Base-by-base conservation (phyloP, 257 asterid species). In the Ophiorrhiza pumila region DNA sequence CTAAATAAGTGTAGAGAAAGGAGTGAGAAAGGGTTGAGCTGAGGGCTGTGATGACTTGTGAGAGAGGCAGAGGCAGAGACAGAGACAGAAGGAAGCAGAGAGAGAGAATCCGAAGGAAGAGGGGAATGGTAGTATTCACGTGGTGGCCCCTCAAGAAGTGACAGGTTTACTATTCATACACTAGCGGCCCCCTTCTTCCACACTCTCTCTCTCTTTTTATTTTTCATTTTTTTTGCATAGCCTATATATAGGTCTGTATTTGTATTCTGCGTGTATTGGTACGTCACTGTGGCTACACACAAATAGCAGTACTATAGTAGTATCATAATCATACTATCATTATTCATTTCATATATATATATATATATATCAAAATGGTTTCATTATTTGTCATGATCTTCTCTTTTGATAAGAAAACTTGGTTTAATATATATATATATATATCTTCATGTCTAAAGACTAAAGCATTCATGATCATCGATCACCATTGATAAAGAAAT, bases 81-180 rank as follows among this genome's bases (percentile, higher is more conserved):
- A 71, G 73, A 71, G 61, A 37, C 61, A 68, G 75, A 73, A 37
- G 47, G 46, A 65, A 25, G n/a, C 59, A 25, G 39, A 39, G 45
- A 39, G 45, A 42, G 53, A 61, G 62, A 59, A 37, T 41, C 69
- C 47, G 57, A 73, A 60, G n/a, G 50, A 39, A 31, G 37, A 13
- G 45, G 34, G 47, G 18, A 52, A 45, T 32, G 47, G 42, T 25
- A 70, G 53, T 60, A 67, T 75, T 65, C 82, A 75, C 72, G 80
- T 77, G 80, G 85, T 74, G 85, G 85, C 73, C 75, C 85, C 72
- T 5, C 3, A 0, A 20, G 60, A 65, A 39, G 52, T 49, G 76
- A 55, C 63, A 41, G 22, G 58, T 59, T 81, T 74, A 74, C 78
- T 78, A 78, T 74, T 81, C 80, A 81, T 29, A 72, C 73, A 73